phyloP scores from a whole-genome alignment of 257 asterid genomes.

The Solanum corneliomulleri region DNA sequence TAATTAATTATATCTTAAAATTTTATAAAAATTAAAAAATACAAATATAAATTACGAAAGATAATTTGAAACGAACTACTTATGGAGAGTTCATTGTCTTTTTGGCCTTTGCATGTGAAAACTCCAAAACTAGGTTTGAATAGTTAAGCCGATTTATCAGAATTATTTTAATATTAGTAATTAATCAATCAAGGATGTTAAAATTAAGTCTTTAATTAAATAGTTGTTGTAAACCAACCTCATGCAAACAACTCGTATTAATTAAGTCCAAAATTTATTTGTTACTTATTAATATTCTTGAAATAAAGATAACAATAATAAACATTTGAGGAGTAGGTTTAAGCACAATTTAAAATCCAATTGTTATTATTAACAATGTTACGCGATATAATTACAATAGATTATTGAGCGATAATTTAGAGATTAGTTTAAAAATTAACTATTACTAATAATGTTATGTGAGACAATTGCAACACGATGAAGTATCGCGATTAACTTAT shows the following conservation, averaged over 20 bases:
- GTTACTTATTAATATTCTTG: neutral
- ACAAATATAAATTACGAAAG: no score
- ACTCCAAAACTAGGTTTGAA: neutral
- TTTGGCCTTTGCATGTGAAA: neutral
- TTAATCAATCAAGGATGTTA: neutral
- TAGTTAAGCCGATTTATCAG: neutral
- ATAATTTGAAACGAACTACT: neutral
- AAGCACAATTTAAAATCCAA: neutral
- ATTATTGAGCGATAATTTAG: no score
- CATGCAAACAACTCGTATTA: neutral
- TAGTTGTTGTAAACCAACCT: neutral
- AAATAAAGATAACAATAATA: neutral
- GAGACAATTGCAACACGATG: neutral
- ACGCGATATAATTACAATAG: neutral
- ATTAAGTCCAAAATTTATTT: neutral
- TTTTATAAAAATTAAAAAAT: no score
- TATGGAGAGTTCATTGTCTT: neutral
- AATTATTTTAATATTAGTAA: neutral
- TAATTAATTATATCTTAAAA: no score
- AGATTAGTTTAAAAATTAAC: no score
- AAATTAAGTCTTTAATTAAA: neutral
- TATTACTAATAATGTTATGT: no score
- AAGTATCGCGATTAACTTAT: neutral
- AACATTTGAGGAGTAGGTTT: neutral
- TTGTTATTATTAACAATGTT: neutral